Percentiles rank a stretch among this genome's conserved stretches.
These are phyloP conservation scores for Heliamphora pulchella DNA, from an alignment of 179 eudicot species.

Conservation along the genomic window DNA sequence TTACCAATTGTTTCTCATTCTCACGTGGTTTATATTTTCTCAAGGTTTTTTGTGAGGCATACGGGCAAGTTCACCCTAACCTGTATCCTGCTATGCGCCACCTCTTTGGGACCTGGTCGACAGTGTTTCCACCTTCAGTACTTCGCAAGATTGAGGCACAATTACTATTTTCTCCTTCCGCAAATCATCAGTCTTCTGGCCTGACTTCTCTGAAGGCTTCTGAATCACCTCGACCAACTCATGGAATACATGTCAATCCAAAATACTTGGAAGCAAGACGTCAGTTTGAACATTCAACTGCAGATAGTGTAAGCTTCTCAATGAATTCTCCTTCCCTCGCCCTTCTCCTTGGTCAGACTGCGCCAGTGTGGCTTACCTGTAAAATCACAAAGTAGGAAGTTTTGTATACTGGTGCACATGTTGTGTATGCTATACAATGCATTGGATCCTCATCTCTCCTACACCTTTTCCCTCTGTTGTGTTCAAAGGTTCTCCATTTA, in stretches of 20 bases:
- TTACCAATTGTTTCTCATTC: neutral
- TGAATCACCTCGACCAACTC: constrained; percentile 84
- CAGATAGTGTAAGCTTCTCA: constrained; percentile 46
- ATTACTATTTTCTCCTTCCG: constrained; percentile 55
- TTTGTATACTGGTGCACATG: neutral
- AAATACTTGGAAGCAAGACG: constrained; percentile 79
- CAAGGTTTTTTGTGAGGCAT: constrained; percentile 82
- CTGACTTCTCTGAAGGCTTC: constrained; percentile 46
- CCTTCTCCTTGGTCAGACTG: neutral
- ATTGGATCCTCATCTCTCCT: neutral
- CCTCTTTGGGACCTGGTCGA: constrained; percentile 85
- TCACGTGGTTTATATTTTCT: constrained; percentile 8
- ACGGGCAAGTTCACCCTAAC: constrained; percentile 60
- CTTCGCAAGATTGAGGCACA: constrained; percentile 67
- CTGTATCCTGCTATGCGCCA: constrained; percentile 71
- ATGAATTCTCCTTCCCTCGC: neutral
- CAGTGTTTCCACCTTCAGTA: constrained; percentile 75
- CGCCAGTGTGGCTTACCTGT: neutral
- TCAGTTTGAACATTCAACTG: constrained; percentile 51
- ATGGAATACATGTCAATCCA: constrained; percentile 97
- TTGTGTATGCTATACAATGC: neutral
- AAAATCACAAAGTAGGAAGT: neutral
- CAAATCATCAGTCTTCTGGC: constrained; percentile 47
- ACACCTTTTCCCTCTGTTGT: neutral
- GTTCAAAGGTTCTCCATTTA: neutral